These are phyloP conservation scores for Phaseolus lunatus DNA, from an alignment of 306 rosid genomes.

Conservation along the genomic window DNA sequence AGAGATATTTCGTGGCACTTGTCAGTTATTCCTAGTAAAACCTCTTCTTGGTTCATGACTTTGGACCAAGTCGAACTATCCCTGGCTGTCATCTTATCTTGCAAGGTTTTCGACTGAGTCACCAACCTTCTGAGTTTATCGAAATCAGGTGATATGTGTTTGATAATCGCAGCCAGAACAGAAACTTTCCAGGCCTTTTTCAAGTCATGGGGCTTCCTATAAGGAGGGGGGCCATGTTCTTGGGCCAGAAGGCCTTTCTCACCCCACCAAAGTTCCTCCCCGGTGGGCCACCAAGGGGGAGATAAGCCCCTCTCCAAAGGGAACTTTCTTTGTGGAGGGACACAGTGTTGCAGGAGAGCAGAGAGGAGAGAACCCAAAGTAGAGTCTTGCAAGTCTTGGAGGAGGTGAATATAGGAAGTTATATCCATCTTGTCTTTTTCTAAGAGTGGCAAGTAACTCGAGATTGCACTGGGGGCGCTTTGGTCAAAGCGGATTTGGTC, in stretches of 20 bases:
- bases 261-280: conserved; percentile 59
- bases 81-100: conserved; percentile 68
- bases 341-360: conserved; percentile 65
- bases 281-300: conserved; percentile 79
- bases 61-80: conserved; percentile 69
- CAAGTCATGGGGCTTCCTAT: conserved; percentile 68
- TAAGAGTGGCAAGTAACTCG: conserved; percentile 42
- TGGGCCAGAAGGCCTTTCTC: conserved; percentile 56
- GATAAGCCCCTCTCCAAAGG: conserved; percentile 62
- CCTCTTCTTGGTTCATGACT: conserved; percentile 64
- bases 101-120: conserved; percentile 60
- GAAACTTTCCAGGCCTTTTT: conserved; percentile 78
- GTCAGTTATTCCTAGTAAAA: conserved; percentile 36
- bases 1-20: conserved; percentile 47
- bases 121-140: conserved; percentile 57
- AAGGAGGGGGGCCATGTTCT: conserved; percentile 66
- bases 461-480: conserved; percentile 48
- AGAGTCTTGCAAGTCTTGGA: conserved; percentile 61
- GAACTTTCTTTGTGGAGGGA: conserved; percentile 60
- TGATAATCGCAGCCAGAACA: conserved; percentile 59
- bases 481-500: conserved; percentile 56
- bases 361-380: conserved; percentile 67
- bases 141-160: conserved; percentile 64
- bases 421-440: conserved; percentile 21
- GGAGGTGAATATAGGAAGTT: conserved; percentile 53